These are phyloP conservation scores for Tetracladium setigerum DNA, from an alignment of 495 filamentous ascomycete species.

Conservation along the genomic window DNA sequence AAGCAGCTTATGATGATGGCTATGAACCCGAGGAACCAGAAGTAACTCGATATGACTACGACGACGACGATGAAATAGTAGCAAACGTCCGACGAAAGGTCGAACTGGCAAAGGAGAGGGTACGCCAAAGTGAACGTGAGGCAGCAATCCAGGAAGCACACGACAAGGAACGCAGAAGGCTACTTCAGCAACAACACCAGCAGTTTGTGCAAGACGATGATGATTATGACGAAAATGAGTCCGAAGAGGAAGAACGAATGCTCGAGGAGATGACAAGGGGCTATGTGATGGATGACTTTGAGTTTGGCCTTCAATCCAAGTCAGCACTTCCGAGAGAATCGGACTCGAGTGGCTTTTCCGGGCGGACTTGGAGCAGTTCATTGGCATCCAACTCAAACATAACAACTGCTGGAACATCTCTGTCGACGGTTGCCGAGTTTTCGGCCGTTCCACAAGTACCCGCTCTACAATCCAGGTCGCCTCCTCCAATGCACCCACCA, in stretches of 20 bases:
- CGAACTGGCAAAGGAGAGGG: slow-evolving; percentile 70
- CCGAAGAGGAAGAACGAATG: slow-evolving; percentile 86
- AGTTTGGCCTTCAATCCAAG: slow-evolving; percentile 66
- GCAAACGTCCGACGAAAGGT: slow-evolving; percentile 60
- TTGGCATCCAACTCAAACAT: slow-evolving; percentile 57
- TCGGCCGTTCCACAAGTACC: slow-evolving; percentile 24
- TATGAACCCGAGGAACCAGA: slow-evolving; percentile 61
- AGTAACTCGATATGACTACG: slow-evolving; percentile 25
- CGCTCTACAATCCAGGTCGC: slow-evolving; percentile 7
- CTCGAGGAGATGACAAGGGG: slow-evolving; percentile 89
- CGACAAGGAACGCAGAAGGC: slow-evolving; percentile 25
- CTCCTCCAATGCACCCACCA: slow-evolving; percentile 24
- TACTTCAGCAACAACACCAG: slow-evolving; percentile 25
- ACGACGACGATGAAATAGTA: slow-evolving; percentile 37
- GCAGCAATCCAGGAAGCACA: slow-evolving; percentile 37
- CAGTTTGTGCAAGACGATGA: slow-evolving; percentile 27
- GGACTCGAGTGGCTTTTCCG: slow-evolving; percentile 77
- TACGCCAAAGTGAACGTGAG: slow-evolving; percentile 72
- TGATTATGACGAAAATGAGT: slow-evolving; percentile 61
- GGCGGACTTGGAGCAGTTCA: slow-evolving; percentile 83
- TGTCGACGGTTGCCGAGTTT: slow-evolving; percentile 74
- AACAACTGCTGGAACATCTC: slow-evolving; percentile 59
- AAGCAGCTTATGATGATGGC: slow-evolving; percentile 92
- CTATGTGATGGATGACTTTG: slow-evolving; percentile 81
- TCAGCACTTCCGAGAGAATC: slow-evolving; percentile 80